Evolutionary conservation across 2,329 filamentous ascomycete genomes (phyloP).

Genomic region (Pseudogymnoascus sp.): DNA sequence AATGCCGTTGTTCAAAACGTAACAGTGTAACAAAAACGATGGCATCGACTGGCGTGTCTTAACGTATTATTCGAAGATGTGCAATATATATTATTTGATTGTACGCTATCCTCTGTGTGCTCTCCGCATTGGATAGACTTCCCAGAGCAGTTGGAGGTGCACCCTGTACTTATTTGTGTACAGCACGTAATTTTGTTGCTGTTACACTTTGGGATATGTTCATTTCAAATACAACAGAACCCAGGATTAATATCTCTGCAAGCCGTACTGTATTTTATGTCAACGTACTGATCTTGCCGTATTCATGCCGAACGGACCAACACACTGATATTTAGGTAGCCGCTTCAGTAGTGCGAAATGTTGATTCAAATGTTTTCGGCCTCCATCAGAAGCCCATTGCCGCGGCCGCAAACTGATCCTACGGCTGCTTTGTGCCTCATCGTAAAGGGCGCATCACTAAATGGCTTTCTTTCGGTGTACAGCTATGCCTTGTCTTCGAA

Average conservation of each 20-base stretch:
- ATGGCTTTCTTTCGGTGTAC: constrained; percentile 25
- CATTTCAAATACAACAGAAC: neutral
- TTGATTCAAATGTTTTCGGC: neutral
- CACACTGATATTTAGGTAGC: neutral
- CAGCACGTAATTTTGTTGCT: neutral
- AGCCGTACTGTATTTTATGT: neutral
- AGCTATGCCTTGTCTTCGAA: constrained; percentile 25
- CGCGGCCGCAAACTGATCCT: constrained; percentile 21
- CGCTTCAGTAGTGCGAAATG: neutral
- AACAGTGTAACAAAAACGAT: constrained; percentile 62
- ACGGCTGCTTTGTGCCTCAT: constrained; percentile 28
- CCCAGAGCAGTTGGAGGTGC: too few species aligned
- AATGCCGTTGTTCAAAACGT: constrained; percentile 22
- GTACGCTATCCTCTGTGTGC: neutral
- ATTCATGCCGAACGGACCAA: neutral
- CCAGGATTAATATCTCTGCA: neutral
- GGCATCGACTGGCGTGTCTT: constrained; percentile 30
- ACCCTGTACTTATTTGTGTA: neutral
- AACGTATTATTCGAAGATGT: neutral
- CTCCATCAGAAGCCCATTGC: constrained; percentile 14
- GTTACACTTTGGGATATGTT: neutral
- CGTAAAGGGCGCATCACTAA: constrained; percentile 26
- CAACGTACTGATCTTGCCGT: neutral
- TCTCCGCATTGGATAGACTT: too few species aligned
- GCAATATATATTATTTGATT: neutral